Conservation (phyloP, 2,329 filamentous ascomycete genomes). For the Beauveria asiatica region DNA sequence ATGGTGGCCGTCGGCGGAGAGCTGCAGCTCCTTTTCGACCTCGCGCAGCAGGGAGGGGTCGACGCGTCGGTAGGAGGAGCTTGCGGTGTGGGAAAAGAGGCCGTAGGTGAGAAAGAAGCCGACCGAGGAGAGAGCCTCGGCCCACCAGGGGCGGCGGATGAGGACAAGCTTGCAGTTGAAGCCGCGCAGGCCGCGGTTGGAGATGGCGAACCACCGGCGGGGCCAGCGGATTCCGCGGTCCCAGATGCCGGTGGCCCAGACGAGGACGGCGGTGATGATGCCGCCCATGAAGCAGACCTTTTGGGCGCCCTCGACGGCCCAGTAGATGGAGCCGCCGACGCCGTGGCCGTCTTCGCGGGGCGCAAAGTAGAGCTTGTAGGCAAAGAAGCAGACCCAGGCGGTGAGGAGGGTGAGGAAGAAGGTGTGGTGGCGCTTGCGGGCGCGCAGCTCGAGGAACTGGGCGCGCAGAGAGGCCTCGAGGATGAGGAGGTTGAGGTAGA, state of each 20-base stretch:
- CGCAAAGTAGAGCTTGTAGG: slow-evolving; percentile 86
- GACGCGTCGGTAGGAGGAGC: slow-evolving; percentile 67
- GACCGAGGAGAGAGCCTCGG: slow-evolving; percentile 63
- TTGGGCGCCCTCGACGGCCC: slow-evolving; percentile 84
- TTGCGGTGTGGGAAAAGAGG: slow-evolving; percentile 57
- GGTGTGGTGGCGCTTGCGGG: slow-evolving; percentile 81
- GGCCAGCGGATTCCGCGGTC: slow-evolving; percentile 93
- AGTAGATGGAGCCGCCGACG: slow-evolving; percentile 89
- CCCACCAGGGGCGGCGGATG: slow-evolving; percentile 73
- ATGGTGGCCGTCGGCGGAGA: slow-evolving; percentile 32
- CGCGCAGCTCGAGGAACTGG: slow-evolving; percentile 85
- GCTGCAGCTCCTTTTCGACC: slow-evolving; percentile 49
- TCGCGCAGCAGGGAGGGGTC: slow-evolving; percentile 55
- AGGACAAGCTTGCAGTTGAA: slow-evolving; percentile 97
- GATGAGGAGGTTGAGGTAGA: slow-evolving; percentile 95
- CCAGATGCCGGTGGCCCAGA: slow-evolving; percentile 96
- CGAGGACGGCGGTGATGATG: slow-evolving; percentile 73
- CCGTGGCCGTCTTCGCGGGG: slow-evolving; percentile 91
- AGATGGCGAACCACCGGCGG: slow-evolving; percentile 77
- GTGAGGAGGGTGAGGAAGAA: slow-evolving; percentile 79
- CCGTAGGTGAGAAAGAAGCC: slow-evolving; percentile 73
- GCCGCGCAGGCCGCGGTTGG: slow-evolving; percentile 79
- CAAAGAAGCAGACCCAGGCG: slow-evolving; percentile 76
- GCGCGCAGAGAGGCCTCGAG: slow-evolving; percentile 89
- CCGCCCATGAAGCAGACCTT: slow-evolving; percentile 89